Evolutionary conservation across 2,329 filamentous ascomycete genomes (phyloP), one percentile per base, ranked within the genome.

Genomic region (Ambrosiella cleistominuta): DNA sequence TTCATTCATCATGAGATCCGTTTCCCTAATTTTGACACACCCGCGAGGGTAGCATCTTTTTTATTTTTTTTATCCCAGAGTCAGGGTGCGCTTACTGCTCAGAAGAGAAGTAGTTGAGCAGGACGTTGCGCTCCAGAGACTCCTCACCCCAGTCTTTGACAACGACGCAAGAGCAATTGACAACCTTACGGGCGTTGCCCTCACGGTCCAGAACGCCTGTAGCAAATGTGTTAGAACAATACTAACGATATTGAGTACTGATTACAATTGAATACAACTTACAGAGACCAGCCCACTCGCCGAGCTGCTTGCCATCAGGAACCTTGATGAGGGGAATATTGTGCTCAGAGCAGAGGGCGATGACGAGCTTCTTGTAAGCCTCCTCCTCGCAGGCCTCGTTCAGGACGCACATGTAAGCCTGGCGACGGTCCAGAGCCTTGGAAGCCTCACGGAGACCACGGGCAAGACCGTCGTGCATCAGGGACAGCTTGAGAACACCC

Each of bases 101-200:
- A 73, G 89, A 95, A 81, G 95, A 87, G 90, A 98, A 97, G 87
- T 98, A 98, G 86, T 98, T 95, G 75, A 98, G 88, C 73, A 98
- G 87, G 76, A 97, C 89, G 71, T 85, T 88, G 72, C 93, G 90
- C 84, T 98, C 93, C 80, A 95, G 90, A 66, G 87, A 94, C 81
- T 98, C 93, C 83, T 97, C 93, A 82, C 93, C 93, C 93, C 93
- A 98, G 77, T 98, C 90, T 81, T 93, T 91, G 71, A 98, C 93
- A 64, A 98, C 93, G 70, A 98, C 93, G 82, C 93, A 97, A 71
- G 91, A 97, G 89, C 93, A 98, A 87, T 98, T 98, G 80, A 98
- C 93, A 67, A 98, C 91, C 86, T 98, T 98, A 77, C 93, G 88
- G 70, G 93, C 89, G 77, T 98, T 98, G 69, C 93, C 93, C 79